These are phyloP conservation scores for Thraustotheca clavata DNA, from an alignment of 352 stramenopile genomes.

Conservation along the genomic window DNA sequence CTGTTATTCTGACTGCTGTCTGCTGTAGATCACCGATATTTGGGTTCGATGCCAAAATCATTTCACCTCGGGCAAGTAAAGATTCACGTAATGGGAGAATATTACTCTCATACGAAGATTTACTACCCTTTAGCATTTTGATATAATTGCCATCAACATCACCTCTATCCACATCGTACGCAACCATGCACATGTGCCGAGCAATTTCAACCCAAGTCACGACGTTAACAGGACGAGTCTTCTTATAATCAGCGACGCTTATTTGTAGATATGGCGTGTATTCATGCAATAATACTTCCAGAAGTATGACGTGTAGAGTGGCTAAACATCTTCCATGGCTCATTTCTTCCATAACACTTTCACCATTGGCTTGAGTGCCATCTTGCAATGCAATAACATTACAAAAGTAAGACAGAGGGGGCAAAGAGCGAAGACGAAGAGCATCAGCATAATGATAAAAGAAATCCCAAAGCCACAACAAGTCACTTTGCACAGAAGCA, in stretches of 20 bases:
- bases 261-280: constrained; percentile 20
- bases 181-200: constrained; percentile 60
- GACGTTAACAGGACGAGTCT: constrained; percentile 55
- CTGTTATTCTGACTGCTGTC: constrained; percentile 27
- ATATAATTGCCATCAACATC: constrained; percentile 60
- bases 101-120: constrained; percentile 60
- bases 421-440: constrained; percentile 1
- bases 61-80: constrained; percentile 28
- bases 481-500: not conserved
- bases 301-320: constrained; percentile 13
- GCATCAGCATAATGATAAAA: constrained; percentile 14
- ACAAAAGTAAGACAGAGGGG: constrained; percentile 10
- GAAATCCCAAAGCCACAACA: constrained; percentile 20
- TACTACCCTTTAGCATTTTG: constrained; percentile 64
- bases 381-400: constrained; percentile 9
- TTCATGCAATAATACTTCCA: constrained; percentile 15
- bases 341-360: constrained; percentile 13
- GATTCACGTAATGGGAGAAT: constrained; percentile 40
- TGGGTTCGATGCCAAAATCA: not conserved
- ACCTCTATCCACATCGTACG: constrained; percentile 59
- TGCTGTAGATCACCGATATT: not conserved
- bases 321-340: constrained; percentile 15
- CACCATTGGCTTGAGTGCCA: constrained; percentile 1
- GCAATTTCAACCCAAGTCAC: constrained; percentile 78
- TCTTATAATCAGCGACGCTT: constrained; percentile 13